Base-by-base conservation (phyloP, 257 asterid species). In the Anisodus tanguticus region DNA sequence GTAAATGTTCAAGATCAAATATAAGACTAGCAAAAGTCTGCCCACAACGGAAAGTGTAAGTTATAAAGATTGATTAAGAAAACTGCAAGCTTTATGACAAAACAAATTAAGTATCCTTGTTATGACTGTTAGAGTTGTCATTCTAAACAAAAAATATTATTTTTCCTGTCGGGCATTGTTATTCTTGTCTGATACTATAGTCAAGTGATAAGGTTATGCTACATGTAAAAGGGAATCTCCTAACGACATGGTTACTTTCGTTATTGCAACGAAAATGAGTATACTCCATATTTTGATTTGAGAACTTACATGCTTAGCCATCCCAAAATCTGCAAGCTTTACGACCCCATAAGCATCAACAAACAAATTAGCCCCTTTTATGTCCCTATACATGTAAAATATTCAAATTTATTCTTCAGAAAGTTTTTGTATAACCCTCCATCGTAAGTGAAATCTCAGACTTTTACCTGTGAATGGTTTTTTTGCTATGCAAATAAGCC, bases 251-350 rank as follows among this genome's bases (percentile, higher is more conserved):
- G 51, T 51, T 71, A 47, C 39, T 17, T 37, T 49, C 11, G 13
- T 17, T 45, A 39, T 82, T 43, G 57, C 45, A 39, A 49, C 59
- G 12, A 71, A 2, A 83, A 70, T 9, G 71, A 83, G 85, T 37
- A 62, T 78, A 51, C 8, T 31, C n/a, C 66, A 57, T 74, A 67
- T 58, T 59, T 26, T 84, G 83, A 84, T 79, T 41, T 43, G n/a
- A 76, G 82, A 85, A 88, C 98, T 91, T 82, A 95, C 98, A 83
- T 93, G 98, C 83, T 95, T 95, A 84, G 98, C 97, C 98, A 92
- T 92, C 88, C 98, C 98, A 87, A 95, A 95, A 87, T 95, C 98
- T n/a, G 98, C 98, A 86, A 95, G 98, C 92, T 95, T 95, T 67
- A 95, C 97, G 49, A 95, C 98, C 79, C 98, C 98, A 85, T 92